A percentile compares a stretch with the other conserved stretches of the same genome.
Conservation (phyloP, 768 basidiomycete genomes). For the Lentinula sp. region DNA sequence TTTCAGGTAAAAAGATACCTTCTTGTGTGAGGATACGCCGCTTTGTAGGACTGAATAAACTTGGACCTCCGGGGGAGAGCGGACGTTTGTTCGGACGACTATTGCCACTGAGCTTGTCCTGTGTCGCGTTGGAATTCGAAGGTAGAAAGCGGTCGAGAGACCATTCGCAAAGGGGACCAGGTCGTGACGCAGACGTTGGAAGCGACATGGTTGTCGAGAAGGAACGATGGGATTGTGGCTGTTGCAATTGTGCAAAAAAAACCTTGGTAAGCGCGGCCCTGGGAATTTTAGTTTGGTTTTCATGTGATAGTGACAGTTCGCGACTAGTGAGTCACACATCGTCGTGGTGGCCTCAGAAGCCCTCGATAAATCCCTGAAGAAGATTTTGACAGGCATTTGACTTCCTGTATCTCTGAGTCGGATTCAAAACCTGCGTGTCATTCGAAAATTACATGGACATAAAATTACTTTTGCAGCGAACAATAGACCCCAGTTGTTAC, state of each 20-base stretch:
- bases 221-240: slow-evolving; percentile 5
- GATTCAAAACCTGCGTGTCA: neutral
- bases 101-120: slow-evolving; percentile 17
- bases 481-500: neutral
- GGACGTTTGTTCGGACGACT: slow-evolving; percentile 50
- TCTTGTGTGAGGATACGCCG: slow-evolving; percentile 58
- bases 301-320: slow-evolving; percentile 3
- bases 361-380: no score
- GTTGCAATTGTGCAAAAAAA: neutral
- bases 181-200: slow-evolving; percentile 18
- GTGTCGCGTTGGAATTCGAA: slow-evolving; percentile 21
- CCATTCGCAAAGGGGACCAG: slow-evolving; percentile 56
- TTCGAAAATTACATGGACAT: neutral
- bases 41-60: slow-evolving; percentile 56
- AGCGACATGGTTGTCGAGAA: slow-evolving; percentile 9
- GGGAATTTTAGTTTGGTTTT: neutral
- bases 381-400: no score
- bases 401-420: no score
- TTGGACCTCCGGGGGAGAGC: slow-evolving; percentile 44
- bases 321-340: neutral
- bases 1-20: slow-evolving; percentile 35
- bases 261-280: neutral
- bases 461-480: slow-evolving; percentile 5
- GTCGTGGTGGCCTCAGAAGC: no score
- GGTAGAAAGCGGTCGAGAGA: slow-evolving; percentile 51